A percentile compares a stretch with the other conserved stretches of the same genome.
These are phyloP conservation scores for Toxicodendron radicans DNA, from an alignment of 345 rosid species.

Conservation along the genomic window DNA sequence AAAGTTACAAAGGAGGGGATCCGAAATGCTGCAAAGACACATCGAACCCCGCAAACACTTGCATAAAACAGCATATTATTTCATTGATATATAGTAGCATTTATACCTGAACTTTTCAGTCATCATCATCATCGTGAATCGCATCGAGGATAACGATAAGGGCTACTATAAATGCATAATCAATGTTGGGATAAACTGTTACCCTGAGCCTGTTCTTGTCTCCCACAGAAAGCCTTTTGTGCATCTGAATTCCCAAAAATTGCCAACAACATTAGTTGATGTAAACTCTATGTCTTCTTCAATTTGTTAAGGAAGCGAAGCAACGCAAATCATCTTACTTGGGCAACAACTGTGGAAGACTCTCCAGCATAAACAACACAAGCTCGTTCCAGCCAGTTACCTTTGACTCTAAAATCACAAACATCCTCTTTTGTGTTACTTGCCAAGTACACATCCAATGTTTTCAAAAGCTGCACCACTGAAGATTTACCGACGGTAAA, in stretches of 20 bases:
- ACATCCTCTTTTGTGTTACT: constrained; percentile 15
- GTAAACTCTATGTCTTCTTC: too few species aligned
- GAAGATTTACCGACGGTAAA: constrained; percentile 22
- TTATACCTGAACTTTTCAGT: too few species aligned
- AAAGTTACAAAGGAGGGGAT: too few species aligned
- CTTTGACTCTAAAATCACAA: constrained; percentile 25
- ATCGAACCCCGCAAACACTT: too few species aligned
- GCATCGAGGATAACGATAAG: constrained; percentile 22
- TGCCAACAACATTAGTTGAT: too few species aligned
- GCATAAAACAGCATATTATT: too few species aligned
- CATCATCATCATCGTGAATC: neutral
- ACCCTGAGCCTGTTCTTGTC: constrained; percentile 22
- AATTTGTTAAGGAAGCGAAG: too few species aligned
- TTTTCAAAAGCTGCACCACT: constrained; percentile 2
- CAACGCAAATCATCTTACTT: constrained; percentile 8
- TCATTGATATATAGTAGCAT: too few species aligned
- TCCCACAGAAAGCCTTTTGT: constrained; percentile 3
- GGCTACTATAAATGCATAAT: constrained; percentile 13
- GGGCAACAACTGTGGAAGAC: constrained; percentile 19
- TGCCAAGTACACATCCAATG: constrained; percentile 20
- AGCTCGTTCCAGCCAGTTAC: constrained; percentile 25
- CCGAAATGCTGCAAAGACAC: too few species aligned
- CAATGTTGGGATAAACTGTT: constrained; percentile 21
- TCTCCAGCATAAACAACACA: constrained; percentile 22
- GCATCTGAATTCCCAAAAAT: constrained; percentile 13